Percentiles rank a stretch among this genome's conserved stretches.
phyloP scores from a whole-genome alignment of 139 green algal species.

The Tetraselmis chui region DNA sequence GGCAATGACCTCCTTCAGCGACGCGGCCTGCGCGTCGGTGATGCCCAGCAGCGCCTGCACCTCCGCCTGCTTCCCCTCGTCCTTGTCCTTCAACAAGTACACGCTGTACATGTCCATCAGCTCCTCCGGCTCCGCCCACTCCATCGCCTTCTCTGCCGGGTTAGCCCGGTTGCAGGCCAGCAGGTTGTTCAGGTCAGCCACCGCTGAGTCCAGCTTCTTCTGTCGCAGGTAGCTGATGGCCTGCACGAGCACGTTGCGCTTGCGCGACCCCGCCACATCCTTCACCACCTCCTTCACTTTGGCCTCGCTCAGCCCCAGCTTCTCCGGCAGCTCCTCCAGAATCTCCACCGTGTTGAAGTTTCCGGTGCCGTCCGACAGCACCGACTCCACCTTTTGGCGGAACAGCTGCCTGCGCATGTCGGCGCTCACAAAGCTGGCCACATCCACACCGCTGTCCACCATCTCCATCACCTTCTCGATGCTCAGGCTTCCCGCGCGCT shows the following conservation, averaged over 20 bases:
- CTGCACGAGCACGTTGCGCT: constrained; percentile 17
- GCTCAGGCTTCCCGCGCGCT: constrained; percentile 11
- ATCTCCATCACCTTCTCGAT: constrained; percentile 19
- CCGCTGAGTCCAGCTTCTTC: constrained; percentile 16
- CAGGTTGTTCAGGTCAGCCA: constrained; percentile 17
- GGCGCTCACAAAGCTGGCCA: constrained; percentile 9
- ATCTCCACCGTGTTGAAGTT: constrained; percentile 19
- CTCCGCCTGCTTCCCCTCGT: constrained; percentile 36
- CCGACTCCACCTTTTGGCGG: constrained; percentile 23
- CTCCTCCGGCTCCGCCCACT: constrained; percentile 65
- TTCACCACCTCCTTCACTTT: constrained; percentile 18
- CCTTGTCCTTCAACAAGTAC: constrained; percentile 51
- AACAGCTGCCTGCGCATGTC: constrained; percentile 12
- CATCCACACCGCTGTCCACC: constrained; percentile 18
- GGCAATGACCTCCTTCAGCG: constrained; percentile 21
- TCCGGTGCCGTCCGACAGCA: constrained; percentile 21
- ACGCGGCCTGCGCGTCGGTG: constrained; percentile 33
- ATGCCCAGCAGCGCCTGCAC: constrained; percentile 55
- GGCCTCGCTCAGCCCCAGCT: constrained; percentile 14
- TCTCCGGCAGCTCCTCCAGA: constrained; percentile 9
- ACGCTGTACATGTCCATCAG: constrained; percentile 72
- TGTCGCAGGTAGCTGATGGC: constrained; percentile 18
- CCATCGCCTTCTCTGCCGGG: constrained; percentile 42
- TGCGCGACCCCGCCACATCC: constrained; percentile 9
- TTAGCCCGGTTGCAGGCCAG: constrained; percentile 28